These are phyloP conservation scores for Fomitopsis betulina DNA, from an alignment of 1,284 basidiomycete species.

Conservation along the genomic window DNA sequence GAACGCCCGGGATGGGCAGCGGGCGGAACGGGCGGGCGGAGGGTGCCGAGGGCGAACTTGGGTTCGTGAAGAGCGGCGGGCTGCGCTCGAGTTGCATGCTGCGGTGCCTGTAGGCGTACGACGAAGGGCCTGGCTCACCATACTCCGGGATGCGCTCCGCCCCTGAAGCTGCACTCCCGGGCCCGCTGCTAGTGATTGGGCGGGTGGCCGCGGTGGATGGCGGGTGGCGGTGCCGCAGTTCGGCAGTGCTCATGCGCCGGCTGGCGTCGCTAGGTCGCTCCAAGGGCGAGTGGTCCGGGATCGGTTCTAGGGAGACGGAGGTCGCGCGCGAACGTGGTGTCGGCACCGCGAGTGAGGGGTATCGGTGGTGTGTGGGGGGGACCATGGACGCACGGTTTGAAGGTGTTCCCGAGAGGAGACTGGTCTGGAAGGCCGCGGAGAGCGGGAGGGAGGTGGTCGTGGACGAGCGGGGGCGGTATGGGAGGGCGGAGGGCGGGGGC, in stretches of 20 bases:
- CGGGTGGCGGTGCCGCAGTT: slow-evolving; percentile 16
- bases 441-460: slow-evolving; percentile 20
- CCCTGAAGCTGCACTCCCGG: no score
- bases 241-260: slow-evolving; percentile 19
- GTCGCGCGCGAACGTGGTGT: slow-evolving; percentile 13
- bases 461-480: slow-evolving; percentile 23
- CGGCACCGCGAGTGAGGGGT: slow-evolving; percentile 8
- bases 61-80: neutral
- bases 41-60: neutral
- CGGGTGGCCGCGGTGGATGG: slow-evolving; percentile 1
- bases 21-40: slow-evolving; percentile 3
- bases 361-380: slow-evolving; percentile 14
- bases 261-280: slow-evolving; percentile 14
- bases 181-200: neutral
- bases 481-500: slow-evolving; percentile 17
- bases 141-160: slow-evolving; percentile 5
- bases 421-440: slow-evolving; percentile 22
- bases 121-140: slow-evolving; percentile 6
- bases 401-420: slow-evolving; percentile 17
- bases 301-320: slow-evolving; percentile 11
- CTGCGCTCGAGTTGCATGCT: neutral
- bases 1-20: slow-evolving; percentile 7
- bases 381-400: slow-evolving; percentile 6
- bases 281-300: slow-evolving; percentile 3
- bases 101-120: neutral